Evolutionary conservation across 345 rosid species (phyloP).

Genomic region (Mallotus nudiflorus): DNA sequence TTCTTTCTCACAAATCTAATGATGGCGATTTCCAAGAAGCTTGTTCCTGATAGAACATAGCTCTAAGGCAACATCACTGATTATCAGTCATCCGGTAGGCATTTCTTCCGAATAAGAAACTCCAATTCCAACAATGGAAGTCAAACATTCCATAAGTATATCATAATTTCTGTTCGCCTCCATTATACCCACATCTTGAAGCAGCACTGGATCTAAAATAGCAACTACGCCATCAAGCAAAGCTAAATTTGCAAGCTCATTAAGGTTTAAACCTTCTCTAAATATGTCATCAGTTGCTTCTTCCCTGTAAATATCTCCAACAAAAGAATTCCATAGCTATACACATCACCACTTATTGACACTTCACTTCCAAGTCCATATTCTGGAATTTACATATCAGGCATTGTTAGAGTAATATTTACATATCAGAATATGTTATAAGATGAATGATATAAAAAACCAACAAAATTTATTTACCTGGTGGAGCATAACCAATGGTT

Average conservation of each 20-base stretch:
- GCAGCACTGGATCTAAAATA: background rate
- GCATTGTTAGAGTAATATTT: no score
- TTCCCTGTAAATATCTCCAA: background rate
- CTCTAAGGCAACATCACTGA: background rate
- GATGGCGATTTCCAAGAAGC: no score
- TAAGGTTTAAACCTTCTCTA: background rate
- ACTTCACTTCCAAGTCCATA: background rate
- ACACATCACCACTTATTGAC: background rate
- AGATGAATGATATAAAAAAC: no score
- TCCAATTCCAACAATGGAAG: background rate
- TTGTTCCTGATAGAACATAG: background rate
- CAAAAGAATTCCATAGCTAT: background rate
- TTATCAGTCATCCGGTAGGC: background rate
- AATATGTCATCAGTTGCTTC: background rate
- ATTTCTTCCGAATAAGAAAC: background rate
- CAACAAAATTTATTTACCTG: background rate
- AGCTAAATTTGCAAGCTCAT: background rate
- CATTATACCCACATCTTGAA: background rate
- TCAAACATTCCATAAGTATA: background rate
- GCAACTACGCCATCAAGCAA: background rate
- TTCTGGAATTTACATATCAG: background rate
- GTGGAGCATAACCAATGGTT: conserved; percentile 1
- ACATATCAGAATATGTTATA: no score
- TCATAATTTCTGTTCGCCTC: background rate
- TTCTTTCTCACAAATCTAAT: no score